Conservation (phyloP, 1,284 basidiomycete genomes). For the Leccinum solheimii region DNA sequence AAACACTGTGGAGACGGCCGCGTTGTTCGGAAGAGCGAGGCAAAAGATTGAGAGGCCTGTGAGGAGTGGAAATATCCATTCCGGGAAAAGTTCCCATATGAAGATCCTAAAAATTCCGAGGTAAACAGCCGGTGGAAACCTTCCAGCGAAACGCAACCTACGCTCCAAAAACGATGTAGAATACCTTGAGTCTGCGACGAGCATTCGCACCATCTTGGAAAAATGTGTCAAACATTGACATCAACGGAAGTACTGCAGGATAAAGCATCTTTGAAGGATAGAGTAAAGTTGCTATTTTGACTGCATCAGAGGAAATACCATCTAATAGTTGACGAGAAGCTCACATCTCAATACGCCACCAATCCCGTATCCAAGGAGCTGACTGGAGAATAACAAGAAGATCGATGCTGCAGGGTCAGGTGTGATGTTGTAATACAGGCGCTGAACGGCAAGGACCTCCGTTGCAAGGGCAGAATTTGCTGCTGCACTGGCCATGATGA, state of each 20-base stretch:
- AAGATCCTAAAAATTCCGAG: constrained; percentile 39
- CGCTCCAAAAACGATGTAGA: constrained; percentile 51
- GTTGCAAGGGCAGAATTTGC: constrained; percentile 65
- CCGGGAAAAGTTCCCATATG: constrained; percentile 52
- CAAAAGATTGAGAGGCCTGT: constrained; percentile 59
- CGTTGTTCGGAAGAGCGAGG: constrained; percentile 50
- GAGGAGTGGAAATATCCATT: constrained; percentile 53
- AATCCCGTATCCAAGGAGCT: constrained; percentile 59
- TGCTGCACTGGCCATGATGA: constrained; percentile 69
- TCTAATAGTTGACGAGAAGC: constrained; percentile 20
- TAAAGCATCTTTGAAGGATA: constrained; percentile 71
- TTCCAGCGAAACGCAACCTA: constrained; percentile 12
- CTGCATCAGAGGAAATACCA: constrained; percentile 9
- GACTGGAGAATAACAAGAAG: constrained; percentile 60
- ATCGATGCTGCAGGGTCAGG: constrained; percentile 56
- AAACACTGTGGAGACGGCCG: constrained; percentile 55
- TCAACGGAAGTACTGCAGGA: constrained; percentile 52
- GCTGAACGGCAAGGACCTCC: constrained; percentile 64
- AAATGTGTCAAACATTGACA: constrained; percentile 58
- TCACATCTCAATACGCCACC: constrained; percentile 56
- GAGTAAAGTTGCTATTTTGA: constrained; percentile 45
- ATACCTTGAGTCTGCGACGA: constrained; percentile 46
- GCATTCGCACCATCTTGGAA: constrained; percentile 50
- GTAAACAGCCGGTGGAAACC: not conserved
- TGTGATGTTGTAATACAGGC: constrained; percentile 54